Conservation (phyloP, 2,329 filamentous ascomycete genomes). For the Sporothrix protearum region DNA sequence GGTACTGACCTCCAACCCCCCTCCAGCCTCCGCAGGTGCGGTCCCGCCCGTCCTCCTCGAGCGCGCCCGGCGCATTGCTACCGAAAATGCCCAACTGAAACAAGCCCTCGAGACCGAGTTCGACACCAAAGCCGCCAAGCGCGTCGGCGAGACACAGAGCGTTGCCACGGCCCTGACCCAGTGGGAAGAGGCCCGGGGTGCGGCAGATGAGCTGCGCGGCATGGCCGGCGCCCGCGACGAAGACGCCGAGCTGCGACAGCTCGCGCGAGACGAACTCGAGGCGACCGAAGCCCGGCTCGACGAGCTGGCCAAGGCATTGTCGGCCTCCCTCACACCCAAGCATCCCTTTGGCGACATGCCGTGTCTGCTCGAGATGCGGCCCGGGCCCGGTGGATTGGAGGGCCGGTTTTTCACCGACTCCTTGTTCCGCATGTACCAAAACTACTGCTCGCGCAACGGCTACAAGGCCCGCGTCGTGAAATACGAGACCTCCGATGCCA, state of each 20-base stretch:
- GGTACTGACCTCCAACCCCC: neutral
- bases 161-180: constrained; percentile 56
- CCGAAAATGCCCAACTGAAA: constrained; percentile 56
- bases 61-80: constrained; percentile 55
- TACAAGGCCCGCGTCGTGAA: constrained; percentile 69
- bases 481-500: constrained; percentile 70
- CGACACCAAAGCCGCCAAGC: constrained; percentile 55
- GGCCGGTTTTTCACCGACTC: constrained; percentile 86
- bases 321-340: constrained; percentile 73
- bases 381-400: constrained; percentile 87
- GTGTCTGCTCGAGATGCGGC: constrained; percentile 86
- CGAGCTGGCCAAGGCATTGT: constrained; percentile 63
- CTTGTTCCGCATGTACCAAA: constrained; percentile 83
- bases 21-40: constrained; percentile 26
- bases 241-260: constrained; percentile 67
- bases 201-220: constrained; percentile 51
- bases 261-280: constrained; percentile 79
- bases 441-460: constrained; percentile 63
- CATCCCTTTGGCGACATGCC: constrained; percentile 89
- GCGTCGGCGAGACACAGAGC: constrained; percentile 57
- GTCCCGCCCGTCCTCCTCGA: constrained; percentile 56
- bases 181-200: constrained; percentile 54
- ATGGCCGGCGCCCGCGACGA: constrained; percentile 52
- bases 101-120: constrained; percentile 51
- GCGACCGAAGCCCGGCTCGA: constrained; percentile 60